These are phyloP conservation scores for Rhizopogon sp. DNA, from an alignment of 768 basidiomycete species.

Conservation along the genomic window DNA sequence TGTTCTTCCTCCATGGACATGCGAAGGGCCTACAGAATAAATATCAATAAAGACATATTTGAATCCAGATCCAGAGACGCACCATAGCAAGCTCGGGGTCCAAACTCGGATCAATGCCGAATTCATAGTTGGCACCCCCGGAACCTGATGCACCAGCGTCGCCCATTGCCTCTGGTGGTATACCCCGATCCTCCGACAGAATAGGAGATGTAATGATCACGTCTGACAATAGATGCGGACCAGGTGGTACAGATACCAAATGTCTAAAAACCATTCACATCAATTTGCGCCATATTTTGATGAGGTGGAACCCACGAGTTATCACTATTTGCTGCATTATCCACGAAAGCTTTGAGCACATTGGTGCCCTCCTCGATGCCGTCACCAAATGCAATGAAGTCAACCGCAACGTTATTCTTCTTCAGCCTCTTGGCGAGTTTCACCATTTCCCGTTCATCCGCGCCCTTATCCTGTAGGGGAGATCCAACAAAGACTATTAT, in stretches of 20 bases:
- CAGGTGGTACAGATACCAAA: slow-evolving; percentile 72
- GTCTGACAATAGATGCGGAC: slow-evolving; percentile 80
- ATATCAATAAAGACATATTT: not conserved
- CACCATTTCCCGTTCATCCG: slow-evolving; percentile 76
- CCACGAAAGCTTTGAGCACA: slow-evolving; percentile 77
- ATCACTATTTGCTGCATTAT: slow-evolving; percentile 73
- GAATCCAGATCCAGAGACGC: slow-evolving; percentile 14
- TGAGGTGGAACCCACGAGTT: slow-evolving; percentile 61
- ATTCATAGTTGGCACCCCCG: slow-evolving; percentile 63
- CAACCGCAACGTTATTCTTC: slow-evolving; percentile 98
- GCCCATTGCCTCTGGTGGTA: slow-evolving; percentile 57
- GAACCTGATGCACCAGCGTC: slow-evolving; percentile 42
- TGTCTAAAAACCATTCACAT: slow-evolving; percentile 47
- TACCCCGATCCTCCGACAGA: slow-evolving; percentile 73
- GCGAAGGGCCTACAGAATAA: slow-evolving; percentile 67
- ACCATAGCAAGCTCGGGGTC: slow-evolving; percentile 98
- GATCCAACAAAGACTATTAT: slow-evolving; percentile 93
- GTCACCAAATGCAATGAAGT: slow-evolving; percentile 88
- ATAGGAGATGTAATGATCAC: slow-evolving; percentile 75
- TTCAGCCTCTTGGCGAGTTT: slow-evolving; percentile 95
- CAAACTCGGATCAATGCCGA: slow-evolving; percentile 90
- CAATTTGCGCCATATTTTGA: not conserved
- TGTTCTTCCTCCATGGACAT: slow-evolving; percentile 97
- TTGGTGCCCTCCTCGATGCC: slow-evolving; percentile 73
- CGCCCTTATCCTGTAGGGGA: slow-evolving; percentile 66